Conservation (phyloP, 805 yeast genomes). For the Phaffomyces antillensis region DNA sequence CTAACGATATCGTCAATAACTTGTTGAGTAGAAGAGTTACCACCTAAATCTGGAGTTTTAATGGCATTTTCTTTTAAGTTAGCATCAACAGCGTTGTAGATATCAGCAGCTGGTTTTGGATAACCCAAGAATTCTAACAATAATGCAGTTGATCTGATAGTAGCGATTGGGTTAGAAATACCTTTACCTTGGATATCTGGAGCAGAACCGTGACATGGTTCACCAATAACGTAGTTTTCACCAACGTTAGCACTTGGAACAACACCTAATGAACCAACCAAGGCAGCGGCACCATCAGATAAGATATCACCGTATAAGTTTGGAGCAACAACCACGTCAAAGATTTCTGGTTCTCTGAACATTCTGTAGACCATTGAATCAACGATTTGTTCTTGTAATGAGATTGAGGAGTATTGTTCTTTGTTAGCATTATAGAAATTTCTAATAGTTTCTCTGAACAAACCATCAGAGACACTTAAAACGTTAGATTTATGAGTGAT, state of each 20-base stretch:
- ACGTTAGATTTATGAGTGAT: constrained; percentile 97
- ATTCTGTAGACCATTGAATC: constrained; percentile 98
- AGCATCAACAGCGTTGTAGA: constrained; percentile 91
- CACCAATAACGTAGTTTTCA: constrained; percentile 92
- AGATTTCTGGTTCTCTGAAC: constrained; percentile 97
- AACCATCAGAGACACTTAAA: constrained; percentile 84
- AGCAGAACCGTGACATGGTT: constrained; percentile 99
- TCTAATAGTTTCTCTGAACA: constrained; percentile 79
- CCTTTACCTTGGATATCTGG: constrained; percentile 97
- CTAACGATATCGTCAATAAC: constrained; percentile 75
- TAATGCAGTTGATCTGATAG: constrained; percentile 94
- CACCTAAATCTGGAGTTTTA: constrained; percentile 95
- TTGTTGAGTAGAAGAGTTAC: constrained; percentile 76
- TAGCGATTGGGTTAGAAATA: constrained; percentile 94
- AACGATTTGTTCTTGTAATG: constrained; percentile 90
- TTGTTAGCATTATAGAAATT: constrained; percentile 42
- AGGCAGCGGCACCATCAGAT: constrained; percentile 97
- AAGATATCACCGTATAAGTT: constrained; percentile 96
- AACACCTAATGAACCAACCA: constrained; percentile 95
- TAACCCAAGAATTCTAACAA: constrained; percentile 96
- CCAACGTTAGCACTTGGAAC: constrained; percentile 99
- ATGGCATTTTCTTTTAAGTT: constrained; percentile 69
- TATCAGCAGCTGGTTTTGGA: constrained; percentile 82
- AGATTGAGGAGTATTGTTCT: constrained; percentile 51
- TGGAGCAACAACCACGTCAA: constrained; percentile 98